Conservation (phyloP, 129 eudicot species). For the Flaveria brownii region DNA sequence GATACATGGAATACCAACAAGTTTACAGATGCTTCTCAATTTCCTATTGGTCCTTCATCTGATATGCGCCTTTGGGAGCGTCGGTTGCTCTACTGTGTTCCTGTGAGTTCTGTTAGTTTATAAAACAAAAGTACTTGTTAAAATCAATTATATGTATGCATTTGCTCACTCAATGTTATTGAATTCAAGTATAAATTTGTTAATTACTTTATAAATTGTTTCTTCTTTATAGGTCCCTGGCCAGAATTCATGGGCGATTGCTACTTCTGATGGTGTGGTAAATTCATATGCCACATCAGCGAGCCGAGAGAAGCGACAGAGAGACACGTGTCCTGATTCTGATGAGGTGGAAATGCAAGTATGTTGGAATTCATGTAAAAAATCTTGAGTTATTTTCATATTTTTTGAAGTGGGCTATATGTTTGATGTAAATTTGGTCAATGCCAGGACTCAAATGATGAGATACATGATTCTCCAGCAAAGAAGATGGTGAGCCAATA, state of each 20-base stretch:
- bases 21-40: conserved; percentile 61
- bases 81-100: conserved; percentile 74
- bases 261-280: conserved; percentile 35
- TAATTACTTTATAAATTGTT: background rate
- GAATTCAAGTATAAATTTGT: background rate
- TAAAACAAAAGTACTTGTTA: background rate
- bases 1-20: conserved; percentile 85
- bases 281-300: conserved; percentile 34
- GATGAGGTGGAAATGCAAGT: conserved; percentile 63
- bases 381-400: background rate
- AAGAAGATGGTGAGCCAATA: conserved; percentile 72
- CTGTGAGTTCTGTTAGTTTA: conserved; percentile 54
- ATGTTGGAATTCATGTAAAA: conserved; percentile 8
- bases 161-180: background rate
- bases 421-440: conserved; percentile 8
- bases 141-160: background rate
- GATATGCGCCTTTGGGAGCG: conserved; percentile 83
- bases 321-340: conserved; percentile 54
- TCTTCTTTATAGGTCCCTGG: conserved; percentile 75
- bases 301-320: conserved; percentile 74
- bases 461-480: conserved; percentile 49
- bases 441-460: conserved; percentile 46
- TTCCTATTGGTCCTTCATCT: conserved; percentile 52
- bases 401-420: background rate
- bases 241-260: conserved; percentile 69